Percentiles rank a stretch among this genome's conserved stretches.
Evolutionary conservation across 257 asterid species (phyloP).

Genomic region (Fraxinus americana): DNA sequence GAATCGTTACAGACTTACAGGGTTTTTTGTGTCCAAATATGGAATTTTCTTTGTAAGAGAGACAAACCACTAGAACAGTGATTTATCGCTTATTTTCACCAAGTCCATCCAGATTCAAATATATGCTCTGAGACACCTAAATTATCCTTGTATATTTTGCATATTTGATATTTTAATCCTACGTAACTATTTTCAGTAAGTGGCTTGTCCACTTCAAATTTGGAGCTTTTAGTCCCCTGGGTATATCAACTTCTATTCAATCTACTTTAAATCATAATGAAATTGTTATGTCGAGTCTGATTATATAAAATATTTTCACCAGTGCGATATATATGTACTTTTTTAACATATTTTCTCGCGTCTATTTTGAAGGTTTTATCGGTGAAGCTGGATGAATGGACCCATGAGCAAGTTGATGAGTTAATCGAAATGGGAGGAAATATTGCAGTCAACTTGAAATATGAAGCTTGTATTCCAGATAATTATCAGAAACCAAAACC

Average conservation of each 20-base stretch:
- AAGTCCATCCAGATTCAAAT: not conserved
- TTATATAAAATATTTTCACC: not conserved
- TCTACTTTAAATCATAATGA: not conserved
- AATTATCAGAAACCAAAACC: slow-evolving; percentile 61
- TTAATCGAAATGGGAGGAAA: slow-evolving; percentile 80
- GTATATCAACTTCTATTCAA: not conserved
- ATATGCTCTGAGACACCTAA: not conserved
- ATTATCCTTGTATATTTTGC: not conserved
- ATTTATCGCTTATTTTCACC: not conserved
- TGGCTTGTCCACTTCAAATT: not conserved
- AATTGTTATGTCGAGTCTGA: not conserved
- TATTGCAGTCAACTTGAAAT: slow-evolving; percentile 61
- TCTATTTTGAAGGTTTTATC: slow-evolving; percentile 66
- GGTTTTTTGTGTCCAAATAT: not conserved
- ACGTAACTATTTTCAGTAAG: not conserved
- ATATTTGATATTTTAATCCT: not conserved
- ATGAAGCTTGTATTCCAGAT: slow-evolving; percentile 73
- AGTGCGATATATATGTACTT: not conserved
- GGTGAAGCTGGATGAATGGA: slow-evolving; percentile 91
- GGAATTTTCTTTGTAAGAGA: not conserved
- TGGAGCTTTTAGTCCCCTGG: not conserved
- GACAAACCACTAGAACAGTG: not conserved
- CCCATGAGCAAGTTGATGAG: slow-evolving; percentile 80
- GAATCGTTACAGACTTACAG: not conserved
- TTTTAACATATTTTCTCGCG: not conserved